Base-by-base conservation (phyloP, 2,329 filamentous ascomycete species). In the Stachybotrys echinatus region DNA sequence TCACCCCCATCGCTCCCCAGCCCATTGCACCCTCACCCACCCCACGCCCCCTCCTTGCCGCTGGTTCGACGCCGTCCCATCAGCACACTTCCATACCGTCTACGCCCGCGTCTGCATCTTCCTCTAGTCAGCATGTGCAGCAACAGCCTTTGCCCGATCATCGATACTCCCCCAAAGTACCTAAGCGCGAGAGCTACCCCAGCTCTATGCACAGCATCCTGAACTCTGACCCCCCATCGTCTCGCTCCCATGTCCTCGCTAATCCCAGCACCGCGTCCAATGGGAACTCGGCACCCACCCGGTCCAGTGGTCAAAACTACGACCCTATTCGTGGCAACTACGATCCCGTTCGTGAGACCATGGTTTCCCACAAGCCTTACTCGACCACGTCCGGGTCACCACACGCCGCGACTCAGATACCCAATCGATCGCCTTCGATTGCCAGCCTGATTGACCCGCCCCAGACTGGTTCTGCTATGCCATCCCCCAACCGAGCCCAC, bases 301-400 rank as follows among this genome's bases (percentile, higher is more conserved):
- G 86, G 46, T 84, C 85, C 14, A 88, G 87, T 61, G 87, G 90
- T 42, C 88, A 90, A 61, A 89, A 87, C 60, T 96, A 94, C 70
- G 92, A 96, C 66, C 92, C 92, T 1, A 91, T 96, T 55, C 83
- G 92, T 44, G 89, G 87, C n/a, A 84, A 79, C 55, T 85, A 84
- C 57, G 82, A 85, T 57, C 81, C 81, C 2, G 75, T 84, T 45
- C 73, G 81, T 40, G 82, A 81, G 61, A 88, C 81, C 3, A 81
- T 85, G 63, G 60, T 80, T 43, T 59, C 76, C 56, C 71, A 77
- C 64, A 69, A 79, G 67, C 63, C 75, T 55, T 71, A 74, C 46
- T 64, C 55, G 17, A 63, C 76, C 4, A 64, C 77, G 49, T 73
- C 66, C 21, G 65, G 72, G 27, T 83, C 80, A 7, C 80, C 80